These are phyloP conservation scores for Pogostemon cablin DNA, from an alignment of 257 asterid species.

Conservation along the genomic window DNA sequence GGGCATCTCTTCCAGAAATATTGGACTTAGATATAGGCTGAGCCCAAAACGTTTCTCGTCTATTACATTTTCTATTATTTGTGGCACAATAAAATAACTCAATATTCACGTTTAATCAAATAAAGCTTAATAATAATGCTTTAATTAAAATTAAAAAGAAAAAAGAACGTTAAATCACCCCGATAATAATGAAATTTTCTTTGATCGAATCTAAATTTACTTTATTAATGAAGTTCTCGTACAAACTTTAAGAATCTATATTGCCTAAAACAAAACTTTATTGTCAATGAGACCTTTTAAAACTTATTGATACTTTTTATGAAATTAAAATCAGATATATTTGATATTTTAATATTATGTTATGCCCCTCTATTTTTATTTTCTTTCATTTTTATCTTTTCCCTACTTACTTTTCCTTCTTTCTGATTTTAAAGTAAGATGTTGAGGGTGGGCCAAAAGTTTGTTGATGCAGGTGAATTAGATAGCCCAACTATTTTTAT, in stretches of 20 bases:
- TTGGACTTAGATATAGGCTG: neutral
- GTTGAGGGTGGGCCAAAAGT: neutral
- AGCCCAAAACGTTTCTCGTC: neutral
- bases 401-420: neutral
- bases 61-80: too few relatives aligned
- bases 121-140: too few relatives aligned
- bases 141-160: too few relatives aligned
- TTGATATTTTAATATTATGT: neutral
- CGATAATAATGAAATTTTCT: too few relatives aligned
- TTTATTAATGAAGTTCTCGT: too few relatives aligned
- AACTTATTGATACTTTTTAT: too few relatives aligned
- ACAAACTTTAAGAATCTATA: neutral
- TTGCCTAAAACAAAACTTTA: neutral
- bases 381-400: neutral
- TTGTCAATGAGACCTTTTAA: too few relatives aligned
- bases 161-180: too few relatives aligned
- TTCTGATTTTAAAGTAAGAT: neutral
- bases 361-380: neutral
- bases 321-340: neutral
- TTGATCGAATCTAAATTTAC: too few relatives aligned
- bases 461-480: conserved; percentile 24
- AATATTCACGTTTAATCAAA: too few relatives aligned
- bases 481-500: conserved; percentile 27
- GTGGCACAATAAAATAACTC: neutral
- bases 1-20: neutral